A percentile compares a stretch with the other conserved stretches of the same genome.
phyloP scores from a whole-genome alignment of 176 grass and related monocot genomes.

The Oryza officinalis region DNA sequence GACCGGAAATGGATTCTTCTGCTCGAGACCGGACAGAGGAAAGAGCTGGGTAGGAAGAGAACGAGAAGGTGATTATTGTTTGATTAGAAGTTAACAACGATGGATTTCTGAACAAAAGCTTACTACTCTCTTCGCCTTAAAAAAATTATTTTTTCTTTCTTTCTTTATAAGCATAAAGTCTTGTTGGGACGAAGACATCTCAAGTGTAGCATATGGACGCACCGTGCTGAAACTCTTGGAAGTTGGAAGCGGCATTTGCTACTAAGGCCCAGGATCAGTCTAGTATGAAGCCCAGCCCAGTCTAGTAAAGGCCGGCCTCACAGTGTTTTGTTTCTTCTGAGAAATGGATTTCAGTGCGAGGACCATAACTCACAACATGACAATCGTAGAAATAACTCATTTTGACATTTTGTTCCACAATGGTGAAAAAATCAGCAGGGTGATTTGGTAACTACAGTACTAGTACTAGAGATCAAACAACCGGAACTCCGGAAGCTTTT shows the following conservation, averaged over 20 bases:
- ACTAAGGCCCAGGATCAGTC: background rate
- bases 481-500: too few relatives aligned
- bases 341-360: background rate
- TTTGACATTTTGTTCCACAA: background rate
- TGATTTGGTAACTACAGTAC: background rate
- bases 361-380: background rate
- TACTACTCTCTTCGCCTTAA: too few relatives aligned
- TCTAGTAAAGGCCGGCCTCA: background rate
- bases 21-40: background rate
- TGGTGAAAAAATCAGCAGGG: background rate
- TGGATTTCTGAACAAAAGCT: background rate
- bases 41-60: background rate
- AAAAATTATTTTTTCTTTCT: too few relatives aligned
- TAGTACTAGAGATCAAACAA: background rate
- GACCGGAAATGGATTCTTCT: background rate
- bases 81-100: background rate
- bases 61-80: background rate
- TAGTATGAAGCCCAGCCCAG: background rate
- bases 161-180: too few relatives aligned
- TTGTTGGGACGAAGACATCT: too few relatives aligned
- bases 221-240: too few relatives aligned
- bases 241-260: background rate
- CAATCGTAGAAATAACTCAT: background rate
- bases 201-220: too few relatives aligned
- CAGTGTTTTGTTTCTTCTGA: background rate